These are phyloP conservation scores for Takashimella koratensis DNA, from an alignment of 1,284 basidiomycete genomes.

Conservation along the genomic window DNA sequence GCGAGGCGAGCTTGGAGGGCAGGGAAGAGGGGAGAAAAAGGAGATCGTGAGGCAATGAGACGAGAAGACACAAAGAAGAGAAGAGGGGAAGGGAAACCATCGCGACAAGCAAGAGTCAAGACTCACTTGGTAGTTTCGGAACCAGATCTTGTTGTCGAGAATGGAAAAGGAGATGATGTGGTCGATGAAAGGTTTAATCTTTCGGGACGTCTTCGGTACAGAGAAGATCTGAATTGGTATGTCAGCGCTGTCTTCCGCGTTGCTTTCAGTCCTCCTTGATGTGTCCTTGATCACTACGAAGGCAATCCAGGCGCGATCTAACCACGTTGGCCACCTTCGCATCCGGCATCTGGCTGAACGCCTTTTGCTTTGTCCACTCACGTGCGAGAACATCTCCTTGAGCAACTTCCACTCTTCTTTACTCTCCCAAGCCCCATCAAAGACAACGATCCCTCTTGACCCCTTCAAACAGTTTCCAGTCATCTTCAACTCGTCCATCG, in stretches of 20 bases:
- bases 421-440: slow-evolving; percentile 87
- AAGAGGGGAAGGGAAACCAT: neutral
- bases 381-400: slow-evolving; percentile 96
- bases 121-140: slow-evolving; percentile 91
- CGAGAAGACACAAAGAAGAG: neutral
- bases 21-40: neutral
- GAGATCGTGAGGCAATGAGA: neutral
- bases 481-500: slow-evolving; percentile 99
- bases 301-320: no score
- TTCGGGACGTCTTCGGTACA: slow-evolving; percentile 82
- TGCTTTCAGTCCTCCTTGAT: no score
- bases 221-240: slow-evolving; percentile 92
- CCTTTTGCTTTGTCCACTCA: no score
- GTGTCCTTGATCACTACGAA: no score
- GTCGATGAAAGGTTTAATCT: slow-evolving; percentile 96
- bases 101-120: neutral
- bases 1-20: neutral
- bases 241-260: no score
- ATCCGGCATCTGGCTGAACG: no score
- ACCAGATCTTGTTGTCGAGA: slow-evolving; percentile 96
- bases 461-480: slow-evolving; percentile 98
- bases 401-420: slow-evolving; percentile 79
- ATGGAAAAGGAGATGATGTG: slow-evolving; percentile 96
- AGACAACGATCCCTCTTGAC: slow-evolving; percentile 84
- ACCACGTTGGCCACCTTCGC: no score